A percentile compares a stretch with the other conserved stretches of the same genome.
These are phyloP conservation scores for Mucor velutinosus DNA, from an alignment of 371 early-diverging fungal species.

Conservation along the genomic window DNA sequence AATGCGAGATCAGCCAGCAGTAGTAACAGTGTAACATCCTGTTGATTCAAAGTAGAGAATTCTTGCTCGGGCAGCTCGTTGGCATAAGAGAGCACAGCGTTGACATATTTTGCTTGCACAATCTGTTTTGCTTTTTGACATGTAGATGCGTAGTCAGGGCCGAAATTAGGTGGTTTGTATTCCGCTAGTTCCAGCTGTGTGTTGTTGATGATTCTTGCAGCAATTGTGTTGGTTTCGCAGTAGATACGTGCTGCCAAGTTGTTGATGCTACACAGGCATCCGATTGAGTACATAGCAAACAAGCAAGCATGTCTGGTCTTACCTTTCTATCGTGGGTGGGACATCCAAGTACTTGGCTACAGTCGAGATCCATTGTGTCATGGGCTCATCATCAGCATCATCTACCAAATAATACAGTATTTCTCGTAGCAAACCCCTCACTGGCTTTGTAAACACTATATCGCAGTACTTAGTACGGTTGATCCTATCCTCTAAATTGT, in stretches of 20 bases:
- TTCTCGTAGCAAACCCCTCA: slow-evolving; percentile 18
- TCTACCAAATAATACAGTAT: slow-evolving; percentile 18
- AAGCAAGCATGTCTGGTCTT: not conserved
- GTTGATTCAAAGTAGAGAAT: not conserved
- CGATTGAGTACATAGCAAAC: not conserved
- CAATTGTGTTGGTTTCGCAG: slow-evolving; percentile 12
- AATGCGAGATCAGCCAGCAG: slow-evolving; percentile 14
- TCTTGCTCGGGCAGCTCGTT: slow-evolving; percentile 2
- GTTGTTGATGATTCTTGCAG: slow-evolving; percentile 14
- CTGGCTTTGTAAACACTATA: slow-evolving; percentile 26
- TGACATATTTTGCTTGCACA: slow-evolving; percentile 8
- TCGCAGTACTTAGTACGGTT: not conserved
- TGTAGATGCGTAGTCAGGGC: not conserved
- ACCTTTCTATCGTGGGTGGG: not conserved
- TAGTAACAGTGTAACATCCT: slow-evolving; percentile 15
- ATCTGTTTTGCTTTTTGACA: not conserved
- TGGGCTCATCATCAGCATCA: slow-evolving; percentile 9
- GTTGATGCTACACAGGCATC: not conserved
- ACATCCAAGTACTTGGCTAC: not conserved
- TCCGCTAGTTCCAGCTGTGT: slow-evolving; percentile 16
- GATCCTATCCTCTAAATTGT: not conserved
- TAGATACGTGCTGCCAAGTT: slow-evolving; percentile 14
- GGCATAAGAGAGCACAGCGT: not conserved
- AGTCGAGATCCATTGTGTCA: slow-evolving; percentile 15
- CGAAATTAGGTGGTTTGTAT: not conserved